A percentile compares a stretch with the other conserved stretches of the same genome.
These are phyloP conservation scores for Amanita rubescens DNA, from an alignment of 768 basidiomycete species.

Conservation along the genomic window DNA sequence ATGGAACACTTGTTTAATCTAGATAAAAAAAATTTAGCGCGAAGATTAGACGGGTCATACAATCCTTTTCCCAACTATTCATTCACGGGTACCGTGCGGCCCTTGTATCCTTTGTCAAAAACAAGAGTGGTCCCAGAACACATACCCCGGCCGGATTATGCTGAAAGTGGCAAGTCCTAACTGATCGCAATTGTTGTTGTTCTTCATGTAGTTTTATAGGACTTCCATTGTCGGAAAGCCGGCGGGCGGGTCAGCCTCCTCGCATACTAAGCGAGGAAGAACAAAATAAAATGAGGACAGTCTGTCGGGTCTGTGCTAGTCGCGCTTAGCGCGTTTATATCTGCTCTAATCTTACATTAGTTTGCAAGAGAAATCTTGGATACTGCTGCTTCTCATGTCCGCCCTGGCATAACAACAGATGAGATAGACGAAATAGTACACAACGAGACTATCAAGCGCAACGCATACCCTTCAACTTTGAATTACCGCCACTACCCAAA, in stretches of 20 bases:
- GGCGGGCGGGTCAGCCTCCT: conserved; percentile 51
- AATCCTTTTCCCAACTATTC: conserved; percentile 71
- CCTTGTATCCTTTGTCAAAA: conserved; percentile 82
- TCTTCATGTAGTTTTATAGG: conserved; percentile 30
- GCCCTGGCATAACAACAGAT: conserved; percentile 93
- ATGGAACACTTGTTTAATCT: background rate
- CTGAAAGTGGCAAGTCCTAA: conserved; percentile 34
- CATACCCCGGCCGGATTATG: conserved; percentile 88
- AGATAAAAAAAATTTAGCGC: background rate
- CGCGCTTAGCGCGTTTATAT: background rate
- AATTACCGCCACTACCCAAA: conserved; percentile 91
- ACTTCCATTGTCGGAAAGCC: conserved; percentile 50
- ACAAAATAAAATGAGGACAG: conserved; percentile 83
- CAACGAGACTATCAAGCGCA: conserved; percentile 81
- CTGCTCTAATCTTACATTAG: conserved; percentile 31
- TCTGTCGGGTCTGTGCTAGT: conserved; percentile 61
- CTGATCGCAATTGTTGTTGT: no score
- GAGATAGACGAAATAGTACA: conserved; percentile 93
- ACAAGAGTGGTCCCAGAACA: conserved; percentile 72
- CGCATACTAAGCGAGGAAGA: conserved; percentile 64
- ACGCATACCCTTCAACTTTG: conserved; percentile 90
- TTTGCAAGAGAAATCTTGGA: conserved; percentile 90
- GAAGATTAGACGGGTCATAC: conserved; percentile 56
- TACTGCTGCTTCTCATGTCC: conserved; percentile 75
- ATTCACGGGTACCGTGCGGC: conserved; percentile 77